Evolutionary conservation across 2,329 filamentous ascomycete genomes (phyloP), one percentile per base, ranked within the genome.

Genomic region (Zymoseptoria pseudotritici): DNA sequence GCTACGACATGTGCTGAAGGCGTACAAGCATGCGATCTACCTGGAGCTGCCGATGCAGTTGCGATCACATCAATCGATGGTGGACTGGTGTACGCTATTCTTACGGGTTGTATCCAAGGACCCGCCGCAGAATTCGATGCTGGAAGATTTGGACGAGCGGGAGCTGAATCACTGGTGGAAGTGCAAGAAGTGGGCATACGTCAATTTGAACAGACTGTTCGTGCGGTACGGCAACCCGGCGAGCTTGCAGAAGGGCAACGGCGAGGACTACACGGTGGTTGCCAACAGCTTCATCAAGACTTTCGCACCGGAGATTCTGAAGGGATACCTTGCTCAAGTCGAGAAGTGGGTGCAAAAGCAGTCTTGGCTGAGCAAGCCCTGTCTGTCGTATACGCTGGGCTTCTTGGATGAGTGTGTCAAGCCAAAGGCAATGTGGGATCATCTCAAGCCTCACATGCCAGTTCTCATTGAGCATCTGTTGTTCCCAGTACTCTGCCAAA

Each of bases 101-200:
- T 80, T 99, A 66, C 87, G 89, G 62, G 90, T 95, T 56, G 89
- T 97, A 42, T 87, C 88, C 67, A 97, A 97, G 76, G 79, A 87
- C 21, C 86, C 90, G 42, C 94, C 94, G 4, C 82, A 88, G 58
- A 86, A 82, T 67, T 88, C 92, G 42, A 86, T 97, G 83, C 75
- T 81, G 60, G 91, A 95, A 61, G 90, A 90, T 62, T 78, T 88
- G 56, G 86, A 90, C 60, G 93, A 97, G 72, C 86, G 94, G 60
- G 94, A 97, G 76, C 84, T 88, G 70, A 92, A 96, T 73, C 91
- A 97, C 75, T 99, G 94, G 93, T 99, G 93, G 93, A 99, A 97
- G 80, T 90, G 92, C 65, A 97, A 97, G 86, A 99, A 99, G 77
- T 97, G 94, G 94, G 89, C 93, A 13, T 99, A 97, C 76, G 96